A percentile compares a stretch with the other conserved stretches of the same genome.
Evolutionary conservation across 768 basidiomycete genomes (phyloP).

Genomic region (Collybia sordida): DNA sequence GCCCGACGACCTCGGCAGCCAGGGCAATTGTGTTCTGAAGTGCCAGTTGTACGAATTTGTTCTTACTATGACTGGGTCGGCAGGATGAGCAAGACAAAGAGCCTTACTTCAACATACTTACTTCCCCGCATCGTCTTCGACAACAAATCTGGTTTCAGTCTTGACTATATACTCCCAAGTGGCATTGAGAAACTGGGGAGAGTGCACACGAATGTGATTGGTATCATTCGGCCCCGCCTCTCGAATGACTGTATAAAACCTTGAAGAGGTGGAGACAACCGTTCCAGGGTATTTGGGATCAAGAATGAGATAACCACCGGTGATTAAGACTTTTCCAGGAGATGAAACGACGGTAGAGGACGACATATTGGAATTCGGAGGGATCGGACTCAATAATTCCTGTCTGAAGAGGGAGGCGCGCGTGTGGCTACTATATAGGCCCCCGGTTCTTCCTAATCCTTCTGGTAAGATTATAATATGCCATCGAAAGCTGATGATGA

Average conservation of each 20-base stretch:
- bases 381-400: conserved; percentile 1
- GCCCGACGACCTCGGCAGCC: conserved; percentile 57
- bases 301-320: conserved; percentile 96
- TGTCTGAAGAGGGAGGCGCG: background rate
- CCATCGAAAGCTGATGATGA: conserved; percentile 1
- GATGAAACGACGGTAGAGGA: conserved; percentile 76
- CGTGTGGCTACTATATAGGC: background rate
- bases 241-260: conserved; percentile 85
- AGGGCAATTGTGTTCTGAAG: conserved; percentile 76
- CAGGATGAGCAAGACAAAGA: too few species aligned
- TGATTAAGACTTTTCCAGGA: conserved; percentile 92
- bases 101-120: conserved; percentile 24
- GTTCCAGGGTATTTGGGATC: conserved; percentile 83
- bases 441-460: background rate
- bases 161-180: conserved; percentile 70
- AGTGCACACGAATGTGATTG: conserved; percentile 68
- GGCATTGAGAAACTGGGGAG: conserved; percentile 87
- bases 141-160: conserved; percentile 30
- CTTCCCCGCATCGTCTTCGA: conserved; percentile 37
- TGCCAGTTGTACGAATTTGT: conserved; percentile 93
- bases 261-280: conserved; percentile 89
- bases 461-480: background rate
- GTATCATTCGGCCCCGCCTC: conserved; percentile 27
- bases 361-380: conserved; percentile 32
- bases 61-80: conserved; percentile 49